A percentile compares a stretch with the other conserved stretches of the same genome.
Conservation (phyloP, 306 rosid genomes). For the Trifolium fragiferum region DNA sequence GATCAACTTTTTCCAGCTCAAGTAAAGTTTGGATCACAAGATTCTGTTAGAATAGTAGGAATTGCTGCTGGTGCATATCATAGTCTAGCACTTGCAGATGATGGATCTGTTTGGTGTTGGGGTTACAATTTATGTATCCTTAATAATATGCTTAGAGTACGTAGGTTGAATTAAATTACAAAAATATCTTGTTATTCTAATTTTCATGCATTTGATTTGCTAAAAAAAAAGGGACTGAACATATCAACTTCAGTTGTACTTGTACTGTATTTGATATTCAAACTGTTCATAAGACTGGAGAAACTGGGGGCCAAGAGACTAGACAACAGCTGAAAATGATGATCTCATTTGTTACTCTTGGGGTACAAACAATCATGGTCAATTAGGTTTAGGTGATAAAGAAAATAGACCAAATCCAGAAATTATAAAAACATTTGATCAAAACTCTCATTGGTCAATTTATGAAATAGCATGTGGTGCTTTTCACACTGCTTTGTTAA, state of each 20-base stretch:
- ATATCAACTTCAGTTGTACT: no score
- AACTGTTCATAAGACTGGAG: no score
- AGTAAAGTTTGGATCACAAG: conserved; percentile 56
- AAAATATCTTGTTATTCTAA: conserved; percentile 20
- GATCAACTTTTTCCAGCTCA: conserved; percentile 66
- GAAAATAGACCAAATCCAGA: conserved; percentile 63
- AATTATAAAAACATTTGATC: conserved; percentile 55
- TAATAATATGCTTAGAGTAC: conserved; percentile 23
- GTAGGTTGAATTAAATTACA: conserved; percentile 33
- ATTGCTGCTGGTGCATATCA: conserved; percentile 96
- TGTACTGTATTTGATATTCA: no score
- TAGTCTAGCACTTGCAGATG: conserved; percentile 83
- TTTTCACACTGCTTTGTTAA: conserved; percentile 87
- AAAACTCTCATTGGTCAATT: conserved; percentile 59
- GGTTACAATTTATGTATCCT: conserved; percentile 96
- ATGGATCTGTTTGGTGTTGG: conserved; percentile 97
- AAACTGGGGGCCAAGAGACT: no score
- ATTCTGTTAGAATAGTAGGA: conserved; percentile 56
- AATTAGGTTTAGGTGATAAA: conserved; percentile 81
- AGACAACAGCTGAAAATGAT: conserved; percentile 27
- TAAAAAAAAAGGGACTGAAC: no score
- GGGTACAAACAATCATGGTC: conserved; percentile 83
- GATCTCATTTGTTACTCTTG: conserved; percentile 81
- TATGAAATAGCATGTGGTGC: conserved; percentile 89
- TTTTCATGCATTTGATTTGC: background rate